A percentile compares a stretch with the other conserved stretches of the same genome.
Conservation (phyloP, 176 grass and related monocot genomes). For the Bolboschoenus planiculmis region DNA sequence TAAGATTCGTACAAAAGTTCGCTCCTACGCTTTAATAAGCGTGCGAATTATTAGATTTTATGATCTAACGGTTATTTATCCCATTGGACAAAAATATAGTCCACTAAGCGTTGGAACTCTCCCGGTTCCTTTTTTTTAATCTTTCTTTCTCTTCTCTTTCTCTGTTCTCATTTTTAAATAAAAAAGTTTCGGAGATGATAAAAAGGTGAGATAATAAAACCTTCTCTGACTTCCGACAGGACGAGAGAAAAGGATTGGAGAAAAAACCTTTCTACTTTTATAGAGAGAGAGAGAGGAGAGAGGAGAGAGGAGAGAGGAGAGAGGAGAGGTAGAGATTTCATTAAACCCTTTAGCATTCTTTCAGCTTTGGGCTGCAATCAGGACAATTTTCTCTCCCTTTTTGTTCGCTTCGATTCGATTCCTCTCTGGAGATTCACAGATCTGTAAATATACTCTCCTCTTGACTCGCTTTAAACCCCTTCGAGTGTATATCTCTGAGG, state of each 20-base stretch:
- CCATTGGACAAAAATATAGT: too few relatives aligned
- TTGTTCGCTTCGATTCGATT: neutral
- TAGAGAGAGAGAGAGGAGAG: neutral
- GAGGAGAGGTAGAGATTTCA: constrained; percentile 1
- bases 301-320: neutral
- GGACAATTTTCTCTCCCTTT: neutral
- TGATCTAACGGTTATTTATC: too few relatives aligned
- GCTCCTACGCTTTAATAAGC: too few relatives aligned
- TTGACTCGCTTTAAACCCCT: neutral
- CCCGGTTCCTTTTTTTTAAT: neutral
- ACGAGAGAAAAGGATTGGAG: constrained; percentile 12
- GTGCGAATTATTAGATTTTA: too few relatives aligned
- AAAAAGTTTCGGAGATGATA: neutral
- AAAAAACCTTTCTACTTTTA: constrained; percentile 12
- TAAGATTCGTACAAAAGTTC: too few relatives aligned
- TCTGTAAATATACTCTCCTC: neutral
- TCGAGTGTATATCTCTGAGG: neutral
- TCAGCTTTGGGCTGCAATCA: neutral
- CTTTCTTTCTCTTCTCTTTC: neutral
- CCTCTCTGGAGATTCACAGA: constrained; percentile 3
- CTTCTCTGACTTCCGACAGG: neutral
- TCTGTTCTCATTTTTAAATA: neutral
- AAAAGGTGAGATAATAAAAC: neutral
- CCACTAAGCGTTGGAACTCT: too few relatives aligned
- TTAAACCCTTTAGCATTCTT: constrained; percentile 3